Evolutionary conservation across 2,329 filamentous ascomycete species (phyloP).

Genomic region (Apiospora marii): DNA sequence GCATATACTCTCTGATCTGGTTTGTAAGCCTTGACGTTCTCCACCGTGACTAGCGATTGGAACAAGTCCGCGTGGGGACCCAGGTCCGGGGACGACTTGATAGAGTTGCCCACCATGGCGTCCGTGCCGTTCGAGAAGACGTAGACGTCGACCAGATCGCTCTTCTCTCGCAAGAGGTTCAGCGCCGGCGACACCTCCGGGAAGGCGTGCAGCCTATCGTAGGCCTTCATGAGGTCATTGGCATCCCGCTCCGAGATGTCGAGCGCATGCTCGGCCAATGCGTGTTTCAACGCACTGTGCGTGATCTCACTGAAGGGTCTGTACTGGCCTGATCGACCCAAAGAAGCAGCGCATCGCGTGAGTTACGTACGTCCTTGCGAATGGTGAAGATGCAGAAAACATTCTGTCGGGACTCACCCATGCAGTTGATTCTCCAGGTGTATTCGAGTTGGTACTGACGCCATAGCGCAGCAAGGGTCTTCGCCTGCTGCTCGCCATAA

Average conservation of each 20-base stretch:
- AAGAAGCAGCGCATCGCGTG: not conserved
- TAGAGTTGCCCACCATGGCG: constrained; percentile 67
- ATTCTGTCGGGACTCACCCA: constrained; percentile 60
- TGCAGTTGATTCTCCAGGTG: constrained; percentile 78
- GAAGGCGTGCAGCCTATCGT: constrained; percentile 70
- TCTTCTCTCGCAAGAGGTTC: constrained; percentile 49
- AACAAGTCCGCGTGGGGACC: constrained; percentile 56
- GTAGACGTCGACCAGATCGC: constrained; percentile 56
- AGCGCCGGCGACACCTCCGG: constrained; percentile 67
- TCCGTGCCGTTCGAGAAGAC: constrained; percentile 76
- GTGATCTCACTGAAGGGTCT: constrained; percentile 71
- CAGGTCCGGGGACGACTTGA: constrained; percentile 64
- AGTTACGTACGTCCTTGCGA: not conserved
- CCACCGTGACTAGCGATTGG: constrained; percentile 65
- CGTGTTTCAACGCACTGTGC: constrained; percentile 66
- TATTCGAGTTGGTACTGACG: constrained; percentile 78
- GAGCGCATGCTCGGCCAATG: constrained; percentile 64
- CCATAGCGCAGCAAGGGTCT: constrained; percentile 67
- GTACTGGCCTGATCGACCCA: constrained; percentile 59
- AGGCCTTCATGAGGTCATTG: constrained; percentile 65
- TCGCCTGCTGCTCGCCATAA: constrained; percentile 65
- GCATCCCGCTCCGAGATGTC: constrained; percentile 53
- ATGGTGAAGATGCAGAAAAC: not conserved
- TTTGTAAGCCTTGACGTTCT: constrained; percentile 69
- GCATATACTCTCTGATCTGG: constrained; percentile 68